phyloP scores from a whole-genome alignment of 441 rosid genomes.

The Euphorbia schlechtendalii region DNA sequence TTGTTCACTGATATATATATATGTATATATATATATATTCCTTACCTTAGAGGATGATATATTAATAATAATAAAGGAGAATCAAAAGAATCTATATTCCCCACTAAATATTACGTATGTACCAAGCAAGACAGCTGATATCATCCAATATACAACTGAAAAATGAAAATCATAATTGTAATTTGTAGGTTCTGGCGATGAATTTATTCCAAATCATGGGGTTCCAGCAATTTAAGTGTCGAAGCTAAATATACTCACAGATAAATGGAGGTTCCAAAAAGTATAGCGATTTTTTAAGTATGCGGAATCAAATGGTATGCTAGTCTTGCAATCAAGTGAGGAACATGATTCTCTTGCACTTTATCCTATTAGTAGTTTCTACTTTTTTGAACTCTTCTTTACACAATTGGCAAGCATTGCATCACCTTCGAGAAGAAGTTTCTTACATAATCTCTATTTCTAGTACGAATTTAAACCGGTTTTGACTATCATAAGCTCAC shows the following conservation, averaged over 20 bases:
- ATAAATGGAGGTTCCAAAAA: not conserved
- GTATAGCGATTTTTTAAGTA: not conserved
- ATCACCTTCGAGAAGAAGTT: slow-evolving; percentile 20
- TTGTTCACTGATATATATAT: slow-evolving; percentile 6
- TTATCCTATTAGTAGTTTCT: slow-evolving; percentile 14
- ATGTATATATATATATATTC: no score
- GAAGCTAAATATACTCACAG: not conserved
- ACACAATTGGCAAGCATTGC: slow-evolving; percentile 10
- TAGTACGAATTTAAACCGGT: no score
- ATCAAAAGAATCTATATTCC: slow-evolving; percentile 15
- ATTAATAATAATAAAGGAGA: not conserved
- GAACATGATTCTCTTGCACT: slow-evolving; percentile 27
- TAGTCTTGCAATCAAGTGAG: slow-evolving; percentile 16
- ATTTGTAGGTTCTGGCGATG: not conserved
- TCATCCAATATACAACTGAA: slow-evolving; percentile 3
- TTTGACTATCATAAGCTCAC: no score
- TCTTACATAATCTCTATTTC: not conserved
- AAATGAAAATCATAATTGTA: not conserved
- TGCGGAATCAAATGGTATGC: slow-evolving; percentile 16
- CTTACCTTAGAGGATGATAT: slow-evolving; percentile 5
- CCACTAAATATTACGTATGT: not conserved
- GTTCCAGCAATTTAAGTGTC: not conserved
- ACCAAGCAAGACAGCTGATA: not conserved
- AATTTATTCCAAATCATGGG: not conserved
- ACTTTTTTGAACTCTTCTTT: slow-evolving; percentile 14